These are phyloP conservation scores for Nowakowskiella sp. DNA, from an alignment of 192 early-diverging fungal genomes.

Conservation along the genomic window DNA sequence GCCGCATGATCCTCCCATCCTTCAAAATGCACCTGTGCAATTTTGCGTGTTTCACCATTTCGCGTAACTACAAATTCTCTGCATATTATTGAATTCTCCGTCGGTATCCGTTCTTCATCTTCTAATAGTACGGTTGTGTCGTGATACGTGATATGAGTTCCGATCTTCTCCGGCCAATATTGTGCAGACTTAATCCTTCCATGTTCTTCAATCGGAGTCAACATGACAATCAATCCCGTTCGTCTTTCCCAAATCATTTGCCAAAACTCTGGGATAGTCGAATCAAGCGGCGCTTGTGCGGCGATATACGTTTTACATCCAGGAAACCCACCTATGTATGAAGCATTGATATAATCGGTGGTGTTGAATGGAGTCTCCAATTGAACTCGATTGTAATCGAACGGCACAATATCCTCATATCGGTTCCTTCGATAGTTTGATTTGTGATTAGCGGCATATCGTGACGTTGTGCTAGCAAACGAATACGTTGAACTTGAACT, in stretches of 20 bases:
- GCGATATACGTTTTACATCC: constrained; percentile 64
- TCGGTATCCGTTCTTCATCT: neutral
- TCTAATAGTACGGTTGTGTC: neutral
- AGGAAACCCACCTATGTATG: constrained; percentile 40
- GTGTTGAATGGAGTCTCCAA: constrained; percentile 16
- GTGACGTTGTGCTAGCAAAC: no score
- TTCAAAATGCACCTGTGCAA: constrained; percentile 70
- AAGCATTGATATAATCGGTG: constrained; percentile 81
- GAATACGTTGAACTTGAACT: no score
- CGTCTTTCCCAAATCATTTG: constrained; percentile 78
- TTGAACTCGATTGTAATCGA: constrained; percentile 33
- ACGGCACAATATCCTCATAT: constrained; percentile 46
- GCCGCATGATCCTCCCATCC: constrained; percentile 80
- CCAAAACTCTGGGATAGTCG: constrained; percentile 82
- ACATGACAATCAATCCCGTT: constrained; percentile 72
- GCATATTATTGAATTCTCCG: neutral
- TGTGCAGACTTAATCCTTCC: constrained; percentile 68
- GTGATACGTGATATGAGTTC: constrained; percentile 3
- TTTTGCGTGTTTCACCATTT: constrained; percentile 19
- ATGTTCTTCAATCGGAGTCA: constrained; percentile 72
- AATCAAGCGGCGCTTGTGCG: constrained; percentile 76
- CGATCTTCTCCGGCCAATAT: constrained; percentile 69
- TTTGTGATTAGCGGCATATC: no score
- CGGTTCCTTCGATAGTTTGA: constrained; percentile 24
- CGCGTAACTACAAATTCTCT: constrained; percentile 5